Conservation (phyloP, 2,329 filamentous ascomycete genomes). For the Aspergillus sp. region DNA sequence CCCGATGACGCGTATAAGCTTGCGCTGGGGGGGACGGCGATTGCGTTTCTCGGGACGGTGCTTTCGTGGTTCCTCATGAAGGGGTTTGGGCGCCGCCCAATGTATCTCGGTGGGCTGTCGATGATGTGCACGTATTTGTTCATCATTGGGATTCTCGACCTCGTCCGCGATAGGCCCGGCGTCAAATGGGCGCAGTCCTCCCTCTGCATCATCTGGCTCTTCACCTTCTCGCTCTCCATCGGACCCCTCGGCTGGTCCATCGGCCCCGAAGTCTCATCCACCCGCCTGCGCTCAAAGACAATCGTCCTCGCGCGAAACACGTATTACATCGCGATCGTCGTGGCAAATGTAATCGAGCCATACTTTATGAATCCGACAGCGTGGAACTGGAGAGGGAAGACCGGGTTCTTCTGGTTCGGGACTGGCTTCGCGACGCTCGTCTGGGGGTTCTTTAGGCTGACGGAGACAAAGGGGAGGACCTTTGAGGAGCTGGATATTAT, state of each 20-base stretch:
- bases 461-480: conserved; percentile 36
- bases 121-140: conserved; percentile 35
- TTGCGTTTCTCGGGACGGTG: conserved; percentile 42
- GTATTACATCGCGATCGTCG: conserved; percentile 57
- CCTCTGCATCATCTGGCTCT: conserved; percentile 58
- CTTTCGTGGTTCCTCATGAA: conserved; percentile 55
- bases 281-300: conserved; percentile 60
- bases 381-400: conserved; percentile 47
- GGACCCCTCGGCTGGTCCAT: conserved; percentile 60
- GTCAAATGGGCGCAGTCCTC: conserved; percentile 43
- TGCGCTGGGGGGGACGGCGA: conserved; percentile 49
- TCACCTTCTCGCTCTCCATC: conserved; percentile 60
- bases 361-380: conserved; percentile 39
- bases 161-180: neutral
- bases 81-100: conserved; percentile 41
- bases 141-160: conserved; percentile 30
- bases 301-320: conserved; percentile 57
- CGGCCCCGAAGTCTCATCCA: conserved; percentile 59
- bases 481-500: conserved; percentile 25
- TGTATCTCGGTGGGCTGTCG: conserved; percentile 43
- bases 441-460: conserved; percentile 47
- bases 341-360: conserved; percentile 47
- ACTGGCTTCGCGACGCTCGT: conserved; percentile 40
- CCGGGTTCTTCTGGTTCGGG: conserved; percentile 47
- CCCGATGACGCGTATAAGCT: conserved; percentile 45